These are phyloP conservation scores for Myrica gale DNA, from an alignment of 306 rosid genomes.

Conservation along the genomic window DNA sequence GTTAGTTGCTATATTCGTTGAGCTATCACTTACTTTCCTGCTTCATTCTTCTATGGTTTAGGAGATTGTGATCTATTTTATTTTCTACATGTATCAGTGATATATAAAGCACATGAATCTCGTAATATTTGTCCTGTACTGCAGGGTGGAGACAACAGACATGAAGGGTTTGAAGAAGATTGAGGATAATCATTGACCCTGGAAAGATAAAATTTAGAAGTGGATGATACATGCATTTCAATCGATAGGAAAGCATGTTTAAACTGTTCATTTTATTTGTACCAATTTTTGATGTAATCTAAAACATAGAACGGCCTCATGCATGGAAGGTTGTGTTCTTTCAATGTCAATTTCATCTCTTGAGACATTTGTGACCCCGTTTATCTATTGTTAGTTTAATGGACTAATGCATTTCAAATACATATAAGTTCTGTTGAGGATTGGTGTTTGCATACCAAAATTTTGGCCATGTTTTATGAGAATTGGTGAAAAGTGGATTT, in stretches of 20 bases:
- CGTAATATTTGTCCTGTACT: conserved; percentile 36
- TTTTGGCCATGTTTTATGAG: no score
- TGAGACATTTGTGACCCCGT: conserved; percentile 19
- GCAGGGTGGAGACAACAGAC: conserved; percentile 95
- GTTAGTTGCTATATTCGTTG: no score
- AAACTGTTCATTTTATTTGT: conserved; percentile 8
- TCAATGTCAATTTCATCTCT: conserved; percentile 27
- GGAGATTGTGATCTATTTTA: neutral
- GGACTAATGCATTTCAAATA: conserved; percentile 23
- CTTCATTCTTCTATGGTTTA: neutral
- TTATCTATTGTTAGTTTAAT: conserved; percentile 10
- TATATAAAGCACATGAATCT: conserved; percentile 13
- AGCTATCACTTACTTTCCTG: neutral
- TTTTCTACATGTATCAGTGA: conserved; percentile 10
- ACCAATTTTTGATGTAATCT: conserved; percentile 33
- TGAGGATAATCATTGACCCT: conserved; percentile 66
- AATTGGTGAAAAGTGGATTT: no score
- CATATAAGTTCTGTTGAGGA: conserved; percentile 16
- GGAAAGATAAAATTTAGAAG: conserved; percentile 15
- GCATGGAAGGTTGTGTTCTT: conserved; percentile 34
- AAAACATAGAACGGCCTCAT: conserved; percentile 27
- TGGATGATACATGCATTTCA: conserved; percentile 1
- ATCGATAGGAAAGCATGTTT: neutral
- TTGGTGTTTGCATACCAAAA: no score
- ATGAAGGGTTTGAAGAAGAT: conserved; percentile 99